phyloP scores from a whole-genome alignment of 768 basidiomycete genomes.

The Tylopilus plumbeoviolaceoides region DNA sequence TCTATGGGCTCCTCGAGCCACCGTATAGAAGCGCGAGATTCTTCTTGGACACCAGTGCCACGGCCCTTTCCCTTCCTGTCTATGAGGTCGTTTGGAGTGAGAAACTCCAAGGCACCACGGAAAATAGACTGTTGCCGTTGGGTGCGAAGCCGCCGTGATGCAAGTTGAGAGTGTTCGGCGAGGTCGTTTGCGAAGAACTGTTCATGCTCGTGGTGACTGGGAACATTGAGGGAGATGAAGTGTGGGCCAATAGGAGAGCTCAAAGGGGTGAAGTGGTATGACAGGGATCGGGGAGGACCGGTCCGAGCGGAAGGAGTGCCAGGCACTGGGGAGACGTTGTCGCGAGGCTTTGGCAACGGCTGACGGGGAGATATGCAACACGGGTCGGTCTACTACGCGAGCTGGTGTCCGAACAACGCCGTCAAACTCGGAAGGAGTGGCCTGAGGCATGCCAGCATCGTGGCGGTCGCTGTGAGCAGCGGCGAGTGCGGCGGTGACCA shows the following conservation, averaged over 20 bases:
- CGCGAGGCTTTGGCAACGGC: constrained; percentile 2
- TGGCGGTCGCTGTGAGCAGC: constrained; percentile 1
- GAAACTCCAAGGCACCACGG: constrained; percentile 57
- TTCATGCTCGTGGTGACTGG: constrained; percentile 25
- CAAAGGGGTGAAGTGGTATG: constrained; percentile 56
- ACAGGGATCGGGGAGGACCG: constrained; percentile 70
- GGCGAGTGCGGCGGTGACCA: constrained; percentile 5
- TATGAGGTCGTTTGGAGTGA: constrained; percentile 25
- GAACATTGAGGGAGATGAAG: constrained; percentile 19
- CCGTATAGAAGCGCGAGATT: constrained; percentile 50
- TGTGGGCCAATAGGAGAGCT: constrained; percentile 34
- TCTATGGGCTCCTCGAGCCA: constrained; percentile 55
- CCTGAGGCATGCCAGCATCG: neutral
- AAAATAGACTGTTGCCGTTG: constrained; percentile 42
- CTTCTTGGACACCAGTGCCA: constrained; percentile 45
- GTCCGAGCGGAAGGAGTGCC: constrained; percentile 61
- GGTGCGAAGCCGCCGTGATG: constrained; percentile 27
- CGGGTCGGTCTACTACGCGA: constrained; percentile 7
- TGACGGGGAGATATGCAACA: constrained; percentile 12
- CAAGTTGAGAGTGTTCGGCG: constrained; percentile 31
- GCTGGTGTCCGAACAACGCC: neutral
- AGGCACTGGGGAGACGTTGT: constrained; percentile 10
- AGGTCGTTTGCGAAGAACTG: constrained; percentile 29
- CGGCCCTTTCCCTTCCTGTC: constrained; percentile 56
- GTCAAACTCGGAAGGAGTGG: neutral